Evolutionary conservation across 148 eudicot genomes (phyloP).

Genomic region (Polygonum aviculare): DNA sequence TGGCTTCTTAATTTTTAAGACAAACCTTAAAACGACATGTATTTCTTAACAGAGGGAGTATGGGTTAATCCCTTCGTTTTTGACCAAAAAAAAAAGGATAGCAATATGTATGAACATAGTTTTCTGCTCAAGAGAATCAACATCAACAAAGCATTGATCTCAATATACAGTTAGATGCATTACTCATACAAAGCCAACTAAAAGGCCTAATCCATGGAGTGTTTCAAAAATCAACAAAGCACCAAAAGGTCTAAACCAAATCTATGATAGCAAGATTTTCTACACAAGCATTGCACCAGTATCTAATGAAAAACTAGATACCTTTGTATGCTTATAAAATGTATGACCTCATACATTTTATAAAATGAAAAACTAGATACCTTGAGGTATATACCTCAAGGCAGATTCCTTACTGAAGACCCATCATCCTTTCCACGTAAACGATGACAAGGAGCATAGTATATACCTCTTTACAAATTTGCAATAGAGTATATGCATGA

Average conservation of each 20-base stretch:
- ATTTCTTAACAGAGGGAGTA: too few relatives aligned
- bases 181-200: not conserved
- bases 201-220: not conserved
- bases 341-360: not conserved
- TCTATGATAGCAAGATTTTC: not conserved
- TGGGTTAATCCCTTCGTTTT: too few relatives aligned
- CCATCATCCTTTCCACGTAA: not conserved
- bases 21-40: too few relatives aligned
- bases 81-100: too few relatives aligned
- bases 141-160: not conserved
- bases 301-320: not conserved
- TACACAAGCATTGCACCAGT: not conserved
- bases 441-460: not conserved
- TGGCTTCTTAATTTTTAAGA: too few relatives aligned
- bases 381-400: slow-evolving; percentile 2
- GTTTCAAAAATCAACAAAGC: not conserved
- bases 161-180: not conserved
- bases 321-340: not conserved
- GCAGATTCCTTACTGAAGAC: not conserved
- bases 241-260: not conserved
- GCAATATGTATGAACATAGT: not conserved
- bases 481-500: too few relatives aligned
- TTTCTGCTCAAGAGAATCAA: not conserved
- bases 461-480: too few relatives aligned
- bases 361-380: too few relatives aligned